These are phyloP conservation scores for Quercus robur DNA, from an alignment of 306 rosid genomes.

Conservation along the genomic window DNA sequence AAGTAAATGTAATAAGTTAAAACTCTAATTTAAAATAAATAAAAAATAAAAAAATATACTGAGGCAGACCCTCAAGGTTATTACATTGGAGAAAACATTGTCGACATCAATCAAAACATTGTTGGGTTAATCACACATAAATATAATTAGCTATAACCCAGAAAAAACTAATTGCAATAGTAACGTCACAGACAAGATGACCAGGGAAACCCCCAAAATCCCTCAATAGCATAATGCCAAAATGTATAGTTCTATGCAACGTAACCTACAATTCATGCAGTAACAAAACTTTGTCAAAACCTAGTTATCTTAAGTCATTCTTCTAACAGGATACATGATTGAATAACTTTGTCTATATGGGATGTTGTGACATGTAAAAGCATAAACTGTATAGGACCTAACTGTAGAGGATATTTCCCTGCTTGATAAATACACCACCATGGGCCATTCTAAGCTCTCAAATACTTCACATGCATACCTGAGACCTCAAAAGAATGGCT, in stretches of 20 bases:
- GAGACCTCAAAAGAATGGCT: constrained; percentile 7
- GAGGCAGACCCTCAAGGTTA: no score
- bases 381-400: neutral
- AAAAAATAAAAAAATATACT: no score
- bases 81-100: no score
- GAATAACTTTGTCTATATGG: neutral
- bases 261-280: neutral
- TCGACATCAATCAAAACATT: no score
- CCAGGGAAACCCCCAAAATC: neutral
- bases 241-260: no score
- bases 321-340: neutral
- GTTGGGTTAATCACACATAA: no score
- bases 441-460: neutral
- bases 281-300: neutral
- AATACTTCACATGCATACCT: neutral
- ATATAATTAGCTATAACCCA: no score
- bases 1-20: fast-evolving
- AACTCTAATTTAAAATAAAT: no score
- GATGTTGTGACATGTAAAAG: neutral
- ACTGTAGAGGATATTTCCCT: neutral
- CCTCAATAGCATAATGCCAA: neutral
- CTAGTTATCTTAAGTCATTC: neutral
- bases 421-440: neutral
- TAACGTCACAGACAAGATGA: neutral
- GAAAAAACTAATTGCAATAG: neutral